Evolutionary conservation across 192 early-diverging fungal genomes (phyloP).

Genomic region (Podila epicladia): DNA sequence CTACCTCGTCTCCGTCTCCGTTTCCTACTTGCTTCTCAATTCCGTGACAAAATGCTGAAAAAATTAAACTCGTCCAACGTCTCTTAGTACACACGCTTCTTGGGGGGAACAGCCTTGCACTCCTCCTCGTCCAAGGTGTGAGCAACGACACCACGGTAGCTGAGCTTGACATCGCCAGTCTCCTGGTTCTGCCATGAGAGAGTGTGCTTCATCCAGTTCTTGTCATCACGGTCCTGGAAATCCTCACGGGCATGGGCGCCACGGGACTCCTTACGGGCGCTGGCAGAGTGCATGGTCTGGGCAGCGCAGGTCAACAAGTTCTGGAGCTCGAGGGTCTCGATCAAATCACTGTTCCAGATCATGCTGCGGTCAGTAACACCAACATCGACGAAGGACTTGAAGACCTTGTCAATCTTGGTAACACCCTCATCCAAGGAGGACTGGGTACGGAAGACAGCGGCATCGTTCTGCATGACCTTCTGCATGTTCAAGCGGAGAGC

Average conservation of each 20-base stretch:
- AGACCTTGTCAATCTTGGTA: conserved; percentile 87
- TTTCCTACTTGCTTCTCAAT: no score
- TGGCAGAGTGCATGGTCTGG: conserved; percentile 93
- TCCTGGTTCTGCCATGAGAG: conserved; percentile 92
- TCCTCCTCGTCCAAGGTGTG: conserved; percentile 93
- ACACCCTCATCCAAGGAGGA: conserved; percentile 88
- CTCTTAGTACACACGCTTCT: conserved; percentile 54
- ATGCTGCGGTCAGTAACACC: conserved; percentile 90
- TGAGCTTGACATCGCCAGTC: conserved; percentile 77
- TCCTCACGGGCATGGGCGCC: conserved; percentile 99
- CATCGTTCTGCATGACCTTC: conserved; percentile 97
- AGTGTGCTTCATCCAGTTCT: conserved; percentile 99
- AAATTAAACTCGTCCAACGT: no score
- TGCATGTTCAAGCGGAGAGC: conserved; percentile 95
- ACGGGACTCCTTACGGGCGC: conserved; percentile 95
- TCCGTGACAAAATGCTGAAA: no score
- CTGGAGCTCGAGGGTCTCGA: conserved; percentile 97
- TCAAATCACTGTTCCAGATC: conserved; percentile 99
- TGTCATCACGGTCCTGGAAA: conserved; percentile 88
- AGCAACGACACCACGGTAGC: conserved; percentile 84
- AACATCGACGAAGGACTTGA: conserved; percentile 80
- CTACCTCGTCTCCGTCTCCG: no score
- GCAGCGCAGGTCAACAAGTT: conserved; percentile 95
- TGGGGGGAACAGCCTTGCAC: conserved; percentile 82
- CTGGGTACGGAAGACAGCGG: conserved; percentile 97